These are phyloP conservation scores for Liriodendron chinense DNA, from an alignment of 164 flowering plant genomes.

Conservation along the genomic window DNA sequence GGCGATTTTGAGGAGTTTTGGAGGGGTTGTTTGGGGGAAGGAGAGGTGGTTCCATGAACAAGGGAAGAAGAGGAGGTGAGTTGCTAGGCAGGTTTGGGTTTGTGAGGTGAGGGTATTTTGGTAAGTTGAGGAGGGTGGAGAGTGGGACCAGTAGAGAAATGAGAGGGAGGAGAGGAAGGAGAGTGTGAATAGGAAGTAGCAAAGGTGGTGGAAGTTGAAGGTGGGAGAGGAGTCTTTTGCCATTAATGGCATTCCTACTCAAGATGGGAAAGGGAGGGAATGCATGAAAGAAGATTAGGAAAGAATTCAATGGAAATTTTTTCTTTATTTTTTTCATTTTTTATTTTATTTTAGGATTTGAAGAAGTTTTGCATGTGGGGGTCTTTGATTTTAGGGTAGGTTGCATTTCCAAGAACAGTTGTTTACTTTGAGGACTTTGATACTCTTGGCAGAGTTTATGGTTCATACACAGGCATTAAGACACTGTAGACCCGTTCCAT, in stretches of 20 bases:
- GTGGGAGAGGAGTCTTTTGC: constrained; percentile 5
- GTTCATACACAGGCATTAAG: too few relatives aligned
- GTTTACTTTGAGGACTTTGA: too few relatives aligned
- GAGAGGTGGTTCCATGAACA: constrained; percentile 65
- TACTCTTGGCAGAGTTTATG: too few relatives aligned
- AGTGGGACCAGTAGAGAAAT: constrained; percentile 35
- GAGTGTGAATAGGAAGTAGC: constrained; percentile 15
- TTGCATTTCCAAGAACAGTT: too few relatives aligned
- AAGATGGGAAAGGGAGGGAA: too few relatives aligned
- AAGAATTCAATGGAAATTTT: too few relatives aligned
- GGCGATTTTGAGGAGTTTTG: constrained; percentile 57
- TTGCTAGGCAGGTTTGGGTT: constrained; percentile 10
- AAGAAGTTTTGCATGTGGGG: too few relatives aligned
- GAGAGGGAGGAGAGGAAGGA: constrained; percentile 22
- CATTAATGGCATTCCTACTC: neutral
- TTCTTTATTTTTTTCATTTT: too few relatives aligned
- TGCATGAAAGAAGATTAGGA: too few relatives aligned
- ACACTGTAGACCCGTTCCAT: too few relatives aligned
- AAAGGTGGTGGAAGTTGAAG: constrained; percentile 13
- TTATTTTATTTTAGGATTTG: too few relatives aligned
- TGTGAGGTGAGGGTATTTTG: constrained; percentile 12
- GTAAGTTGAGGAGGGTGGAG: constrained; percentile 18
- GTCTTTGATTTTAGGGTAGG: too few relatives aligned
- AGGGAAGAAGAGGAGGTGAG: constrained; percentile 37
- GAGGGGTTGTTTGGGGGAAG: constrained; percentile 42